These are phyloP conservation scores for Cardamine chenopodiifolia DNA, from an alignment of 345 rosid species.

Conservation along the genomic window DNA sequence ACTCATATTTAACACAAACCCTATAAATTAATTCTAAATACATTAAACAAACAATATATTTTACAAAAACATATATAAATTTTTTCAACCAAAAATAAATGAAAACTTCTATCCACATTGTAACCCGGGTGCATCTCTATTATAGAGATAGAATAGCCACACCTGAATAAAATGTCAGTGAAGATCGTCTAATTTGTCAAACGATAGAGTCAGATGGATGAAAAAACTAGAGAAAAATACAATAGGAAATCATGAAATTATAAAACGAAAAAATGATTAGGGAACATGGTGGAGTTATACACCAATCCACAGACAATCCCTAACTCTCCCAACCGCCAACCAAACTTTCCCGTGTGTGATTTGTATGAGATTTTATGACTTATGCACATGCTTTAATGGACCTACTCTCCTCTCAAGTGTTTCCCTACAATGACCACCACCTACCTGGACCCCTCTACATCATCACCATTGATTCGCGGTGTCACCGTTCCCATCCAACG, in stretches of 20 bases:
- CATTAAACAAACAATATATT: too few relatives aligned
- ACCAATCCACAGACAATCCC: conserved; percentile 44
- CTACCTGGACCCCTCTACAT: conserved; percentile 45
- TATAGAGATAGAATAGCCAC: not conserved
- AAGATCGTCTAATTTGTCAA: conserved; percentile 21
- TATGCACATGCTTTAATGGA: conserved; percentile 45
- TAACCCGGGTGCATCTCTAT: too few relatives aligned
- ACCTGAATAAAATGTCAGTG: not conserved
- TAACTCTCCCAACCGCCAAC: conserved; percentile 43
- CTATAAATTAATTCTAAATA: too few relatives aligned
- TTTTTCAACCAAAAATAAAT: too few relatives aligned
- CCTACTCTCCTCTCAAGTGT: conserved; percentile 41
- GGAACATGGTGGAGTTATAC: conserved; percentile 41
- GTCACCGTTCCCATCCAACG: conserved; percentile 30
- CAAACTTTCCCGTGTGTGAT: conserved; percentile 40
- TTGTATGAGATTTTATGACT: conserved; percentile 39
- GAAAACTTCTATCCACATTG: too few relatives aligned
- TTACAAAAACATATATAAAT: too few relatives aligned
- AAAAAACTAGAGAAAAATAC: not conserved
- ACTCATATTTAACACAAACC: too few relatives aligned
- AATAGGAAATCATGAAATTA: conserved; percentile 1
- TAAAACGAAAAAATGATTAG: conserved; percentile 18
- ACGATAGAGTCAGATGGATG: not conserved
- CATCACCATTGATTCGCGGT: conserved; percentile 36
- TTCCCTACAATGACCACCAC: conserved; percentile 43